These are phyloP conservation scores for Lichtheimia corymbifera DNA, from an alignment of 371 early-diverging fungal genomes.

Conservation along the genomic window DNA sequence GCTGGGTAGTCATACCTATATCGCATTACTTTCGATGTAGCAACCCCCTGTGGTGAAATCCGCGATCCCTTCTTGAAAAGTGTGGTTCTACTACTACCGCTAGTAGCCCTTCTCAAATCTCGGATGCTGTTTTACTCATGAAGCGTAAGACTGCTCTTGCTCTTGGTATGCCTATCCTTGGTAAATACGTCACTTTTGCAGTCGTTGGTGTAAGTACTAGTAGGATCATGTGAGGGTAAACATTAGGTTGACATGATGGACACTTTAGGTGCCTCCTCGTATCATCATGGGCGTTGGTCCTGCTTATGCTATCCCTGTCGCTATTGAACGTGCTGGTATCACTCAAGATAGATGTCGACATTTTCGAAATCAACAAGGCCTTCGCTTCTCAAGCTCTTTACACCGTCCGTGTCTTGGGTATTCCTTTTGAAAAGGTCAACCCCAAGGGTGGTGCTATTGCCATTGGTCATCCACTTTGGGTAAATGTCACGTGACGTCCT, in stretches of 20 bases:
- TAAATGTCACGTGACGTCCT: conserved; percentile 38
- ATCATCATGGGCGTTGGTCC: conserved; percentile 98
- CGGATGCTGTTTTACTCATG: conserved; percentile 96
- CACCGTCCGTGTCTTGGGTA: conserved; percentile 78
- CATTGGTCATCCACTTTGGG: conserved; percentile 83
- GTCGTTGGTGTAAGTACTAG: conserved; percentile 76
- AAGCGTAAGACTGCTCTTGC: conserved; percentile 89
- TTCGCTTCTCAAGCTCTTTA: conserved; percentile 96
- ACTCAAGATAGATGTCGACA: conserved; percentile 77
- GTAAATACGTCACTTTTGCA: conserved; percentile 86
- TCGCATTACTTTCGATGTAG: too few species aligned
- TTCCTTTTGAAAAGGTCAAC: conserved; percentile 87
- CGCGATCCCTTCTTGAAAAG: too few species aligned
- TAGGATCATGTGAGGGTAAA: not conserved
- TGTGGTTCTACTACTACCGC: conserved; percentile 93
- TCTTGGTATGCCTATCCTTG: conserved; percentile 83
- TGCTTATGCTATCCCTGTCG: conserved; percentile 92
- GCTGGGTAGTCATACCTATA: too few species aligned
- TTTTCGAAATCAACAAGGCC: conserved; percentile 92
- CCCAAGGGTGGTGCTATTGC: conserved; percentile 98
- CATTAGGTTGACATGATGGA: not conserved
- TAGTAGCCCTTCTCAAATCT: conserved; percentile 97
- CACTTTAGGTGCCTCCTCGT: conserved; percentile 74
- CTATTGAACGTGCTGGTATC: conserved; percentile 83
- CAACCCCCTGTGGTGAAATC: too few species aligned